These are phyloP conservation scores for Codiaeum variegatum DNA, from an alignment of 441 rosid species.

Conservation along the genomic window DNA sequence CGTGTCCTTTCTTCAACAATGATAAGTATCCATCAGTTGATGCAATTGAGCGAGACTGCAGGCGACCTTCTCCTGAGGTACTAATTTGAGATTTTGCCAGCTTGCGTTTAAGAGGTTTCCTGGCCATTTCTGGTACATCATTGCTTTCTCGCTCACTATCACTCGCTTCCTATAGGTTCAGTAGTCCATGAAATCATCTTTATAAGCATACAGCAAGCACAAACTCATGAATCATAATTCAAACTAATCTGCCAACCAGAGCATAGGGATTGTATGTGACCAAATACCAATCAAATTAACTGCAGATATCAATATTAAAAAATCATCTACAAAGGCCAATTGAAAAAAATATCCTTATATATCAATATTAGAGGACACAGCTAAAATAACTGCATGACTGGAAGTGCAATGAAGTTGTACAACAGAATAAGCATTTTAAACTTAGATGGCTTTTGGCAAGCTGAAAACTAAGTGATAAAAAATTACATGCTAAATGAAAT, in stretches of 20 bases:
- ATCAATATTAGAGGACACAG: too few species aligned
- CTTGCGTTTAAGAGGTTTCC: constrained; percentile 59
- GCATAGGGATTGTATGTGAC: neutral
- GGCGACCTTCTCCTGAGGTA: constrained; percentile 45
- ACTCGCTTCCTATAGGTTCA: constrained; percentile 57
- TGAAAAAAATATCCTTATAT: neutral
- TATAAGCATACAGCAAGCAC: constrained; percentile 8
- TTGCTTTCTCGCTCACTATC: constrained; percentile 71
- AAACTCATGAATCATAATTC: neutral
- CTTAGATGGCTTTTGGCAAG: too few species aligned
- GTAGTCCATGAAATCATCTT: constrained; percentile 2
- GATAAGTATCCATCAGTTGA: constrained; percentile 70
- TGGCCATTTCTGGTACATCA: constrained; percentile 38
- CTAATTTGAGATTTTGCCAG: constrained; percentile 38
- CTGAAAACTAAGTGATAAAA: too few species aligned
- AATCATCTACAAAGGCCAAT: too few species aligned
- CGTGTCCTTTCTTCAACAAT: constrained; percentile 54
- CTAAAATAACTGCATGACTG: too few species aligned
- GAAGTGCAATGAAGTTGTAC: too few species aligned
- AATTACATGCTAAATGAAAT: too few species aligned
- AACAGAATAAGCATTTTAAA: too few species aligned
- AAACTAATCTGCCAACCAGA: constrained; percentile 3
- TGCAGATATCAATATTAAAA: neutral
- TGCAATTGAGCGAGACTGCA: constrained; percentile 35
- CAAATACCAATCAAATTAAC: neutral